Conservation (phyloP, 75 land plant genomes). For the Gnetum montanum region DNA sequence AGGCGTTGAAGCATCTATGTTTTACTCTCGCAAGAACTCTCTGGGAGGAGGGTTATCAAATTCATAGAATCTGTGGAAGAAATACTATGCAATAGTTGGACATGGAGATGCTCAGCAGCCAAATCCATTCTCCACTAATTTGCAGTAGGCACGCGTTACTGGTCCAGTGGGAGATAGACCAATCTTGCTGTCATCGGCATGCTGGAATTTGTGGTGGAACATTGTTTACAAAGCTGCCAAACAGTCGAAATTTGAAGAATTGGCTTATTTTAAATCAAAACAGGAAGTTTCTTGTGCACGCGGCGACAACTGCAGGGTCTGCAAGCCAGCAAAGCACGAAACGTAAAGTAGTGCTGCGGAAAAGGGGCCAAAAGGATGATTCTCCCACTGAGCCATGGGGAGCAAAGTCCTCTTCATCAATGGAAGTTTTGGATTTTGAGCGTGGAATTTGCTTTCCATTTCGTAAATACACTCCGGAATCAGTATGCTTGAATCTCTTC, state of each 20-base stretch:
- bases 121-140: no score
- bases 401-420: constrained; percentile 33
- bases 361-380: constrained; percentile 4
- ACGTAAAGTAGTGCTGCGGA: constrained; percentile 1
- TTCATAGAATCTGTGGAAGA: no score
- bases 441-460: constrained; percentile 94
- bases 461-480: constrained; percentile 84
- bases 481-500: constrained; percentile 36
- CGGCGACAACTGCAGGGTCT: constrained; percentile 4
- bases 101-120: no score
- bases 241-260: not conserved
- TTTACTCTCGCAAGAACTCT: no score
- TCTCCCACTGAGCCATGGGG: not conserved
- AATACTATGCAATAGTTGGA: no score
- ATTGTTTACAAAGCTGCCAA: no score
- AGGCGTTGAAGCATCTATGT: no score
- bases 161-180: no score
- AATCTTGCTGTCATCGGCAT: no score
- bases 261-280: not conserved
- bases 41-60: no score
- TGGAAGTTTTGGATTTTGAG: constrained; percentile 89
- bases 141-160: no score
- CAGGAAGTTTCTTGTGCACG: not conserved
- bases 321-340: not conserved
- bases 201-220: no score